These are phyloP conservation scores for Aspergillus udagawae DNA, from an alignment of 2,329 filamentous ascomycete species.

Conservation along the genomic window DNA sequence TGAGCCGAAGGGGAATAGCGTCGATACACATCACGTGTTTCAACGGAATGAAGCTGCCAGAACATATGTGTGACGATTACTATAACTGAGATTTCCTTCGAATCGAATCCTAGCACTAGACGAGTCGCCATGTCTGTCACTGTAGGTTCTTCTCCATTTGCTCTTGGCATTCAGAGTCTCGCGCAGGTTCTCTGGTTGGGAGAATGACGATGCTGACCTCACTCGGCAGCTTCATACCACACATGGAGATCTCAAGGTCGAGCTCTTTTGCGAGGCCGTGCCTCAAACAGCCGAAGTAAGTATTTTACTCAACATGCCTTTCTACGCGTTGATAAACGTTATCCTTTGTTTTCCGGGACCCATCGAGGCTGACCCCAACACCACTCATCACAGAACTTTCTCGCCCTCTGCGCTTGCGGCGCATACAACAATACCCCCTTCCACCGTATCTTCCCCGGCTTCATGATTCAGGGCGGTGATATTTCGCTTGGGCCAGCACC, in stretches of 20 bases:
- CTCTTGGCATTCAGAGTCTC: neutral
- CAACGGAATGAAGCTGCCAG: neutral
- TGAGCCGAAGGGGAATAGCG: neutral
- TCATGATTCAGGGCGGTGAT: constrained; percentile 62
- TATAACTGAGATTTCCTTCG: neutral
- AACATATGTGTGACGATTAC: neutral
- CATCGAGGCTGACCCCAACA: neutral
- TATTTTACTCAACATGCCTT: neutral
- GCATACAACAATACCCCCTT: constrained; percentile 60
- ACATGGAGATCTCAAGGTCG: constrained; percentile 86
- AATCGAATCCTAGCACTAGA: neutral
- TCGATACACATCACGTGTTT: neutral
- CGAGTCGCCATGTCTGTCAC: neutral
- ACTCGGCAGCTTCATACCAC: constrained; percentile 68
- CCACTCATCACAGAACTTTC: constrained; percentile 51
- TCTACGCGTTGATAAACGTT: neutral
- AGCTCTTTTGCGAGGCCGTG: constrained; percentile 92
- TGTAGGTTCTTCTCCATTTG: neutral
- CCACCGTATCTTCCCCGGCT: constrained; percentile 59
- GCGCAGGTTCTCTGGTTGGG: neutral
- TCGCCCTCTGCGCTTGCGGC: constrained; percentile 59
- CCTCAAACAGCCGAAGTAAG: constrained; percentile 83
- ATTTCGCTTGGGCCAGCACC: constrained; percentile 45
- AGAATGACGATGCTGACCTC: neutral
- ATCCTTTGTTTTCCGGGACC: neutral